phyloP scores from a whole-genome alignment of 202 grass and related monocot genomes.

The Alloteropsis angusta region DNA sequence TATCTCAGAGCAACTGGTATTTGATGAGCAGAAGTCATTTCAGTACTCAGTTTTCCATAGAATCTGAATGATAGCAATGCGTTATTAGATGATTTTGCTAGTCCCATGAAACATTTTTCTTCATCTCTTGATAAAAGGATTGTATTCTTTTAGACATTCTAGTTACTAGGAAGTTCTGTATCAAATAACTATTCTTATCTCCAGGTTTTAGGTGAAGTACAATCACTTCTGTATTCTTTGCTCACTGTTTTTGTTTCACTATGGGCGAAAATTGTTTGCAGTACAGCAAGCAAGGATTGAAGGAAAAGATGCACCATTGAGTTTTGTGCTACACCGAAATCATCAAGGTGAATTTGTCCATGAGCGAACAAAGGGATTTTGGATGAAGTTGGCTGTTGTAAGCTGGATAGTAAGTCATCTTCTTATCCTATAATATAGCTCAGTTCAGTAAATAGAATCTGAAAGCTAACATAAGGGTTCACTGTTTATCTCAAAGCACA shows the following conservation, averaged over 20 bases:
- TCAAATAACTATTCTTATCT: neutral
- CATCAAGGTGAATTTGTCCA: slow-evolving; percentile 41
- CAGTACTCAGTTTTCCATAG: neutral
- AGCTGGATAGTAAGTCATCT: slow-evolving; percentile 78
- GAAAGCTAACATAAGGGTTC: neutral
- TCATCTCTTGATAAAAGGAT: neutral
- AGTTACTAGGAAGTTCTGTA: neutral
- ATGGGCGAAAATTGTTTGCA: slow-evolving; percentile 24
- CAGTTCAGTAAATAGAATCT: slow-evolving; percentile 2
- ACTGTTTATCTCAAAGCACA: neutral
- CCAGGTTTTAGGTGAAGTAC: neutral
- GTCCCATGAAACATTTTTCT: neutral
- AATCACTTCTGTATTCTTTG: neutral
- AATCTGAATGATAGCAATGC: neutral
- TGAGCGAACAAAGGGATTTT: slow-evolving; percentile 39
- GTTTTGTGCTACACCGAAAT: neutral
- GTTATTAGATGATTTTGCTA: neutral
- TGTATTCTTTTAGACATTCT: neutral
- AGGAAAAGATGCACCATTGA: neutral
- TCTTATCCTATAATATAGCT: neutral
- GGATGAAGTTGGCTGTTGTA: slow-evolving; percentile 55
- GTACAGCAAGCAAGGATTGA: neutral
- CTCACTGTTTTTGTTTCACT: slow-evolving; percentile 5
- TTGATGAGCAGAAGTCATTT: neutral
- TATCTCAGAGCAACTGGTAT: neutral